These are phyloP conservation scores for Lasiodiplodia hormozganensis DNA, from an alignment of 2,329 filamentous ascomycete genomes.

Conservation along the genomic window DNA sequence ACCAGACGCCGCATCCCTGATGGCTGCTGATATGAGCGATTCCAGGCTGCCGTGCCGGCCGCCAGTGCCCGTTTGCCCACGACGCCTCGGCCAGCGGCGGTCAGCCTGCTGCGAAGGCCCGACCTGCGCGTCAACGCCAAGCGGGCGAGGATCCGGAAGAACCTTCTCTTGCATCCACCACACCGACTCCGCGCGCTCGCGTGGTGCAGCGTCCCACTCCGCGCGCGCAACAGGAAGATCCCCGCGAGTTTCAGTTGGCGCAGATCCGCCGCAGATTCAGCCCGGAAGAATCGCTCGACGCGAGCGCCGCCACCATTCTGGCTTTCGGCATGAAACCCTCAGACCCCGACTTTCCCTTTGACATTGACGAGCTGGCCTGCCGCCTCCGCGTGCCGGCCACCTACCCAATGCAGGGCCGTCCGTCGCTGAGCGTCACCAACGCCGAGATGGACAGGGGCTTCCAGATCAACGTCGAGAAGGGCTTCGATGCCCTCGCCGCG, in stretches of 20 bases:
- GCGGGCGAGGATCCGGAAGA: neutral
- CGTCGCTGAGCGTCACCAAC: constrained; percentile 70
- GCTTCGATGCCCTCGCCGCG: constrained; percentile 70
- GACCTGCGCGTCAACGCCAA: constrained; percentile 24
- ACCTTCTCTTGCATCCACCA: constrained; percentile 30
- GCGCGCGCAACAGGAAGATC: constrained; percentile 68
- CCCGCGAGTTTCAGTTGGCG: constrained; percentile 75
- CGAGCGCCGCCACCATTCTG: constrained; percentile 62
- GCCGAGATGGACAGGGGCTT: constrained; percentile 75
- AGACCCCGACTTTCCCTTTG: constrained; percentile 85
- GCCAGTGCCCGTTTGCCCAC: constrained; percentile 59
- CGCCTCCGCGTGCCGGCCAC: constrained; percentile 67
- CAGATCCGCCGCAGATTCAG: constrained; percentile 74
- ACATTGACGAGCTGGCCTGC: constrained; percentile 73
- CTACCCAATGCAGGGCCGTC: constrained; percentile 65
- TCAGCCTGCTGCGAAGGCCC: constrained; percentile 10
- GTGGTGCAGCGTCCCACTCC: constrained; percentile 72
- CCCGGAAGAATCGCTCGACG: constrained; percentile 52
- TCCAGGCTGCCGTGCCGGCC: constrained; percentile 60
- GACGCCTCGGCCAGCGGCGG: constrained; percentile 38
- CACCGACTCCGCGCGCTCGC: constrained; percentile 47
- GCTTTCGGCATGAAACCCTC: constrained; percentile 73
- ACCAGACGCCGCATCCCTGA: constrained; percentile 12
- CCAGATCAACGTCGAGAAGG: constrained; percentile 76
- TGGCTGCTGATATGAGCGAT: constrained; percentile 20